Evolutionary conservation across 768 basidiomycete species (phyloP), one percentile per base, ranked within the genome.

Genomic region (Roridomyces roridus): DNA sequence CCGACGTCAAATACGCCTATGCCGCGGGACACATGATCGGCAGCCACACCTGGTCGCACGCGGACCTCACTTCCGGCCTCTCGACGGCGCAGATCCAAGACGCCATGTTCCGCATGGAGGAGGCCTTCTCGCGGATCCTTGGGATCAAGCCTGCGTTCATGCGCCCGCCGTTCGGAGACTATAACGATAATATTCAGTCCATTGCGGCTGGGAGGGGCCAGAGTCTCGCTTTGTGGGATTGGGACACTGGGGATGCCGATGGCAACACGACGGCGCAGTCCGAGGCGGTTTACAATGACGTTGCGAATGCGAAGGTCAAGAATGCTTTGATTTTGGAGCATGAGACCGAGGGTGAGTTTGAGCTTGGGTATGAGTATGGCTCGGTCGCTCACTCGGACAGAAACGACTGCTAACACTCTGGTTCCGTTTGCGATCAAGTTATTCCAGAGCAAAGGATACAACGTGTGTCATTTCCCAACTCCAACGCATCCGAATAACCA

Each of bases 1-100:
- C 61, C 29, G 65, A 68, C 21, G 68, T 79, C 63, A 73, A 73
- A 45, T 72, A 74, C 55, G 76, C 72, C 6, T 75, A 74, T 41
- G 60, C 67, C 42, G 66, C 71, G n/a, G 79, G 77, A 17, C n/a
- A n/a, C n/a, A n/a, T n/a, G n/a, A n/a, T n/a, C n/a, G n/a, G n/a
- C n/a, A n/a, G n/a, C n/a, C n/a, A 81, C 51, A 80, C 79, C 6
- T 81, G 79, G 79, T 63, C 61, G 11, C 78, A 81, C 57, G 63
- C 65, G 17, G 64, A 77, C 40, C 65, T 80, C 6, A 59, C 65
- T 2, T 66, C 62, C n/a, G n/a, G n/a, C 1, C 70, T 77, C 15
- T 65, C 60, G 3, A 65, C 63, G 67, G 70, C 71, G 29, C 63
- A 77, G 59, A 64, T 76, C 21, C 60, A 73, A 41, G 63, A 72